Conservation (phyloP, 163 green algal species). For the Scenedesmus sp. region DNA sequence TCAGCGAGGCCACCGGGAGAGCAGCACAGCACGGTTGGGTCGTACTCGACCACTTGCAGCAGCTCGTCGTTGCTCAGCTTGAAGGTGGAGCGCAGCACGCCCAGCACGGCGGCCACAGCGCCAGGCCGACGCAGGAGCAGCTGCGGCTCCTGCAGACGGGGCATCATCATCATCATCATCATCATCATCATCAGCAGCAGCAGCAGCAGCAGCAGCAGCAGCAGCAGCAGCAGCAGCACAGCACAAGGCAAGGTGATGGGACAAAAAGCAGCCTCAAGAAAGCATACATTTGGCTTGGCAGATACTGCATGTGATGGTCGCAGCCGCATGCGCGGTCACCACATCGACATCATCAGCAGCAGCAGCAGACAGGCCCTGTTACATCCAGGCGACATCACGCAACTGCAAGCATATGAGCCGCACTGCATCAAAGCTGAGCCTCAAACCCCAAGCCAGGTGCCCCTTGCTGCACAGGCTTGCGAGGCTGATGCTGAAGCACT, state of each 20-base stretch:
- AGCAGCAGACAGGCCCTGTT: neutral
- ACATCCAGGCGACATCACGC: no score
- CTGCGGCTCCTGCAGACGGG: conserved; percentile 32
- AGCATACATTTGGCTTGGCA: no score
- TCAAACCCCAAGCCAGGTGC: neutral
- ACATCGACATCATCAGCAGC: neutral
- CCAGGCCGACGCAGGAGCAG: conserved; percentile 33
- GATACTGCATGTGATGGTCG: neutral
- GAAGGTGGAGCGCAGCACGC: conserved; percentile 10
- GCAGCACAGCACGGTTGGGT: conserved; percentile 5
- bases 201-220: neutral
- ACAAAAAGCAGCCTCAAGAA: no score
- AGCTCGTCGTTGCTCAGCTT: conserved; percentile 19
- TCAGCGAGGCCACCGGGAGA: conserved; percentile 22
- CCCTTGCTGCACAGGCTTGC: no score
- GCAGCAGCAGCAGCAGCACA: conserved; percentile 10
- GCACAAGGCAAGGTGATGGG: no score
- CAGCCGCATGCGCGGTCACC: neutral
- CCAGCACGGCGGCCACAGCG: conserved; percentile 22
- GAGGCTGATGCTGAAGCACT: no score
- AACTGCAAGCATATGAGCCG: neutral
- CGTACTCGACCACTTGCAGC: conserved; percentile 50
- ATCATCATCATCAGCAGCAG: neutral
- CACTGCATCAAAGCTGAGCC: neutral
- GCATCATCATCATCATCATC: no score